These are phyloP conservation scores for Mytilinidion resinicola DNA, from an alignment of 495 filamentous ascomycete species.

Conservation along the genomic window DNA sequence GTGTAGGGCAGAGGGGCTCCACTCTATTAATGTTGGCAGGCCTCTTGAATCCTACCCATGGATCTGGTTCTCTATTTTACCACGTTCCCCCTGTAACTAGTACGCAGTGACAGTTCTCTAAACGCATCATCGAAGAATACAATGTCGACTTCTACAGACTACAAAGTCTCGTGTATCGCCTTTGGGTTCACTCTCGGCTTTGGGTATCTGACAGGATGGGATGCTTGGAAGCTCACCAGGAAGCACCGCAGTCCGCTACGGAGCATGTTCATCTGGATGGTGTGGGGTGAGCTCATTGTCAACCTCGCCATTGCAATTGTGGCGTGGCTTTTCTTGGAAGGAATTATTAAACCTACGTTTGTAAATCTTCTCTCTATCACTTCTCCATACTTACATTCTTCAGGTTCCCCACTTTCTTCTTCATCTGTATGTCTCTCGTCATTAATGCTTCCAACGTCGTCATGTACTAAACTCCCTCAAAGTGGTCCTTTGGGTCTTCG, in stretches of 20 bases:
- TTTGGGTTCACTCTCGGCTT: conserved; percentile 24
- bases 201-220: conserved; percentile 19
- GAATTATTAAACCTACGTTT: conserved; percentile 16
- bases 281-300: conserved; percentile 21
- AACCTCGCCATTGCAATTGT: conserved; percentile 18
- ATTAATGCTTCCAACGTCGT: not conserved
- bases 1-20: too few species aligned
- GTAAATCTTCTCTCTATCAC: not conserved
- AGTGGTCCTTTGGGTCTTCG: conserved; percentile 58
- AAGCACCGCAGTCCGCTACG: conserved; percentile 16
- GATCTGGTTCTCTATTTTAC: too few species aligned
- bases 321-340: conserved; percentile 17
- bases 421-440: conserved; percentile 4
- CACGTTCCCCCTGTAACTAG: too few species aligned
- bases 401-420: conserved; percentile 14
- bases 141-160: not conserved
- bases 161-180: not conserved
- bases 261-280: conserved; percentile 19
- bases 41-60: too few species aligned
- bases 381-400: not conserved
- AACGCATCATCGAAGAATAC: too few species aligned
- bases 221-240: conserved; percentile 15
- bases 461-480: not conserved
- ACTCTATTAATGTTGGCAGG: too few species aligned
- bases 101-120: too few species aligned